Conservation (phyloP, 2,329 filamentous ascomycete genomes). For the Helotiales sp. region DNA sequence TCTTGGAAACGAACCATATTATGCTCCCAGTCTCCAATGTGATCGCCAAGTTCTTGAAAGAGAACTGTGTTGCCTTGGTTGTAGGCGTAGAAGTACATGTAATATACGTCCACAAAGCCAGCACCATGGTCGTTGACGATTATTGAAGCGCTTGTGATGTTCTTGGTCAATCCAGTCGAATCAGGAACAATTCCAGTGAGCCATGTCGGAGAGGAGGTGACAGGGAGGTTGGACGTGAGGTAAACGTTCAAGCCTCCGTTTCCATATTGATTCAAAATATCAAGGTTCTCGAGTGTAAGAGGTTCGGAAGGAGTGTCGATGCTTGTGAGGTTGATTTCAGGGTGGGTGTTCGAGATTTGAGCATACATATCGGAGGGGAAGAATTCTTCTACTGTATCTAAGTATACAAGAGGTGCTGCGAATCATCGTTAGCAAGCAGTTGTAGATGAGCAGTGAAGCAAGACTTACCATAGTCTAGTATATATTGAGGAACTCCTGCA, state of each 20-base stretch:
- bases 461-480: slow-evolving; percentile 44
- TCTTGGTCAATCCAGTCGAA: slow-evolving; percentile 47
- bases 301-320: slow-evolving; percentile 40
- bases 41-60: slow-evolving; percentile 39
- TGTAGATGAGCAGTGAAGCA: background rate
- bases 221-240: slow-evolving; percentile 49
- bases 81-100: slow-evolving; percentile 39
- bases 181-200: slow-evolving; percentile 55
- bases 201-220: slow-evolving; percentile 46
- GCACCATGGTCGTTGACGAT: slow-evolving; percentile 59
- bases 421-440: slow-evolving; percentile 1
- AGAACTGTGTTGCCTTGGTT: slow-evolving; percentile 36
- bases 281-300: slow-evolving; percentile 48
- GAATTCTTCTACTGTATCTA: slow-evolving; percentile 48
- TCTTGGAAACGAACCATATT: slow-evolving; percentile 65
- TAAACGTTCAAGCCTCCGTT: slow-evolving; percentile 43
- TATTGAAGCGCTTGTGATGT: slow-evolving; percentile 50
- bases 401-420: slow-evolving; percentile 51
- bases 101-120: slow-evolving; percentile 40
- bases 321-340: slow-evolving; percentile 42
- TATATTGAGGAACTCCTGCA: slow-evolving; percentile 42
- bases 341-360: slow-evolving; percentile 47
- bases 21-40: slow-evolving; percentile 69
- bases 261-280: slow-evolving; percentile 45
- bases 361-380: slow-evolving; percentile 49